A percentile compares a stretch with the other conserved stretches of the same genome.
Evolutionary conservation across 2,329 filamentous ascomycete species (phyloP).

Genomic region (Fusarium phyllophilum): DNA sequence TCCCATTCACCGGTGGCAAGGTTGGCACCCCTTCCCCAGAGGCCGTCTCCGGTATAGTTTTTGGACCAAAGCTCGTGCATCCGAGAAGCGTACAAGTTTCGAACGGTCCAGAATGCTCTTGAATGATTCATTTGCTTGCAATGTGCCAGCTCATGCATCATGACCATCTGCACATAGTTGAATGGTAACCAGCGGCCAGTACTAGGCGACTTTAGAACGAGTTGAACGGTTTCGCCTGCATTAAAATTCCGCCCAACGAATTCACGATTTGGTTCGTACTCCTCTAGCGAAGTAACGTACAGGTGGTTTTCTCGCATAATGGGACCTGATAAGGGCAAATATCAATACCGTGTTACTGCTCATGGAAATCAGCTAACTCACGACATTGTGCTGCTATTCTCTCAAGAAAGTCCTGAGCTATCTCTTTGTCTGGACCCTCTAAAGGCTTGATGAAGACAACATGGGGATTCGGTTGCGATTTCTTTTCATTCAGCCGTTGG

Average conservation of each 20-base stretch:
- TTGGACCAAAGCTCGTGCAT: conserved; percentile 76
- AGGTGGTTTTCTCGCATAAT: conserved; percentile 75
- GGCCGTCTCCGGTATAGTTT: conserved; percentile 80
- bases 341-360: background rate
- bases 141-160: conserved; percentile 93
- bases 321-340: conserved; percentile 59
- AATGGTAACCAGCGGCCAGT: conserved; percentile 81
- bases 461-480: conserved; percentile 77
- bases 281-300: conserved; percentile 77
- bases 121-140: conserved; percentile 94
- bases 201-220: conserved; percentile 76
- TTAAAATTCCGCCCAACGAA: conserved; percentile 94
- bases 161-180: conserved; percentile 89
- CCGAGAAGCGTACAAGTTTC: conserved; percentile 76
- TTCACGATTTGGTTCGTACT: conserved; percentile 82
- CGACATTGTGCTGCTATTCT: conserved; percentile 83
- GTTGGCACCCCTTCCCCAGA: conserved; percentile 80
- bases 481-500: conserved; percentile 80
- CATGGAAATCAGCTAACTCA: conserved; percentile 46
- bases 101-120: conserved; percentile 80
- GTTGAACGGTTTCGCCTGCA: conserved; percentile 84
- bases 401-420: conserved; percentile 76
- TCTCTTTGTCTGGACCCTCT: conserved; percentile 68
- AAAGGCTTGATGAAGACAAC: conserved; percentile 89
- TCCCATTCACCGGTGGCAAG: conserved; percentile 71